These are phyloP conservation scores for Teunomyces tritomae DNA, from an alignment of 805 yeast genomes.

Conservation along the genomic window DNA sequence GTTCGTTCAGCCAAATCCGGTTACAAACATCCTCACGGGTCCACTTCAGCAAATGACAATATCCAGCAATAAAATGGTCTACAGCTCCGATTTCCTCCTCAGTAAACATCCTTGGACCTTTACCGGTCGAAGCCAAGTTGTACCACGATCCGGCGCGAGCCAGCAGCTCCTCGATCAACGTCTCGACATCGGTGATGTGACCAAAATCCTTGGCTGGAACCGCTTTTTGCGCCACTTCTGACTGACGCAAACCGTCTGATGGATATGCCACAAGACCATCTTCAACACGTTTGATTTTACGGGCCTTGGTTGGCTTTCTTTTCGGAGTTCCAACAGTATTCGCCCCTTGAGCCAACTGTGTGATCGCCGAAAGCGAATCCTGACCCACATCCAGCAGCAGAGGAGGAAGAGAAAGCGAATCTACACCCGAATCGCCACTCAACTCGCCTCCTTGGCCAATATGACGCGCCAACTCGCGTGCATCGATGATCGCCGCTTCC, in stretches of 20 bases:
- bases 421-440: conserved; percentile 2
- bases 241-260: neutral
- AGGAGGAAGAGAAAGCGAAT: neutral
- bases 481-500: conserved; percentile 68
- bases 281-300: conserved; percentile 7
- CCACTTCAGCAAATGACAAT: conserved; percentile 60
- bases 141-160: conserved; percentile 36
- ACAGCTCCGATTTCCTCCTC: conserved; percentile 67
- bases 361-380: conserved; percentile 22
- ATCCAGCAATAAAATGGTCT: conserved; percentile 69
- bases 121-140: conserved; percentile 7
- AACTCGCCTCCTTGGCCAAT: conserved; percentile 8
- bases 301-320: conserved; percentile 7
- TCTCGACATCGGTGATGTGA: conserved; percentile 28
- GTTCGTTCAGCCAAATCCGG: conserved; percentile 82
- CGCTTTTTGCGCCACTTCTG: neutral
- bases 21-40: conserved; percentile 70
- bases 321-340: conserved; percentile 15
- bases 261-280: conserved; percentile 7
- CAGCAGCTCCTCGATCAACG: conserved; percentile 35
- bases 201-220: conserved; percentile 16
- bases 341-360: conserved; percentile 30
- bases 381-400: neutral
- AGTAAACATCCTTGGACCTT: conserved; percentile 49
- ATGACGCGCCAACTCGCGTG: conserved; percentile 57